phyloP scores from a whole-genome alignment of 148 eudicot species.

The Rhododendron kiyosumense region DNA sequence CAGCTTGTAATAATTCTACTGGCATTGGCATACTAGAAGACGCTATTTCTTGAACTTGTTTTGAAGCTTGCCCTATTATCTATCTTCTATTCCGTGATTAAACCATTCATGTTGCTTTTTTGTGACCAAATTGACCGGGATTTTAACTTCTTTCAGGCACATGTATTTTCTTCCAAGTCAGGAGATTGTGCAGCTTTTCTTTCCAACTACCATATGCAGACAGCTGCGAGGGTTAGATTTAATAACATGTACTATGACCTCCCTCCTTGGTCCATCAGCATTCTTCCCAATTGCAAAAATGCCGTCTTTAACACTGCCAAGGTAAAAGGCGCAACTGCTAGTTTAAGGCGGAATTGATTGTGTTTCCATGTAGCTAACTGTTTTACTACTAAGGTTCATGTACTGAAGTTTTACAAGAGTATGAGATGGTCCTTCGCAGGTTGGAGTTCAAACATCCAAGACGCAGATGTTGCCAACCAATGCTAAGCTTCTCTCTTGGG shows the following conservation, averaged over 20 bases:
- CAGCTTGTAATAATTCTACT: background rate
- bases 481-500: constrained; percentile 46
- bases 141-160: constrained; percentile 50
- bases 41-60: background rate
- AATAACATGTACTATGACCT: constrained; percentile 57
- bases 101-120: background rate
- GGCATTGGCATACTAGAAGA: background rate
- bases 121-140: background rate
- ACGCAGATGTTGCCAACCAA: constrained; percentile 54
- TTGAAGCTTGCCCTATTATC: background rate
- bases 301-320: constrained; percentile 83
- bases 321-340: constrained; percentile 23
- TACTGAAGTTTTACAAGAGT: background rate
- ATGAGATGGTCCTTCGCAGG: constrained; percentile 28
- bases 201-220: constrained; percentile 51
- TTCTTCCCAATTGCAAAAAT: constrained; percentile 87
- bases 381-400: background rate
- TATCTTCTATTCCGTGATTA: background rate
- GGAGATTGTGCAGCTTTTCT: constrained; percentile 89
- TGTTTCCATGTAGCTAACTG: background rate
- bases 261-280: constrained; percentile 99
- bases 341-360: background rate
- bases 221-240: constrained; percentile 52
- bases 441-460: constrained; percentile 48
- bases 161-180: constrained; percentile 56